Conservation (phyloP, 2,329 filamentous ascomycete species). For the Apiospora sp. region DNA sequence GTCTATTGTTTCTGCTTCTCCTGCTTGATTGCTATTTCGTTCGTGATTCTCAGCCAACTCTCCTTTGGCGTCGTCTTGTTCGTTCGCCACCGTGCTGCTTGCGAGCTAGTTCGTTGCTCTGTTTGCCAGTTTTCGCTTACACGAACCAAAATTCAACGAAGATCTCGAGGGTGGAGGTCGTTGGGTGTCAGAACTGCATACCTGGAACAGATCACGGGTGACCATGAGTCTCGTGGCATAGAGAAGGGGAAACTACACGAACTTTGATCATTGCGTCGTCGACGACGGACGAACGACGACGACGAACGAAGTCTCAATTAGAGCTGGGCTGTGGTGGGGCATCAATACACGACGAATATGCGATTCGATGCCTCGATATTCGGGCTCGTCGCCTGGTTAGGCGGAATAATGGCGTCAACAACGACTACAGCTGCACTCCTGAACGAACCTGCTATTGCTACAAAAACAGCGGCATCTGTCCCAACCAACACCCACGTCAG, state of each 20-base stretch:
- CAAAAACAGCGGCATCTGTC: no score
- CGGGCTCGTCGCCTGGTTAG: conserved; percentile 21
- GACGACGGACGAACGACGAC: no score
- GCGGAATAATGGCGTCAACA: no score
- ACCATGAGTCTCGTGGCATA: not conserved
- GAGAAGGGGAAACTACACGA: not conserved
- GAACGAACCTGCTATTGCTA: no score
- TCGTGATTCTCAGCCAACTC: not conserved
- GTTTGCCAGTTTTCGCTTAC: not conserved
- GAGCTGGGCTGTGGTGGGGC: not conserved
- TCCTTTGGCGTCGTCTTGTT: not conserved
- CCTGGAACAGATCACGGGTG: not conserved
- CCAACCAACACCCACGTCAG: no score
- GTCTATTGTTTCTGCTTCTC: not conserved
- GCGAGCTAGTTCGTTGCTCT: not conserved
- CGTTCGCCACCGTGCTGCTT: not conserved
- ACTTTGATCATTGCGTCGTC: not conserved
- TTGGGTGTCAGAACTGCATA: not conserved
- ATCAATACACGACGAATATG: conserved; percentile 17
- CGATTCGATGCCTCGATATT: conserved; percentile 22
- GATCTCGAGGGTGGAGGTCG: not conserved
- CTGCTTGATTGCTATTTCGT: not conserved
- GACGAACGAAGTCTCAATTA: no score
- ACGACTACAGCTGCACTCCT: no score
- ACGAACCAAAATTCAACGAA: not conserved